Base-by-base conservation (phyloP, 148 eudicot species). In the Suaeda aralocaspica region DNA sequence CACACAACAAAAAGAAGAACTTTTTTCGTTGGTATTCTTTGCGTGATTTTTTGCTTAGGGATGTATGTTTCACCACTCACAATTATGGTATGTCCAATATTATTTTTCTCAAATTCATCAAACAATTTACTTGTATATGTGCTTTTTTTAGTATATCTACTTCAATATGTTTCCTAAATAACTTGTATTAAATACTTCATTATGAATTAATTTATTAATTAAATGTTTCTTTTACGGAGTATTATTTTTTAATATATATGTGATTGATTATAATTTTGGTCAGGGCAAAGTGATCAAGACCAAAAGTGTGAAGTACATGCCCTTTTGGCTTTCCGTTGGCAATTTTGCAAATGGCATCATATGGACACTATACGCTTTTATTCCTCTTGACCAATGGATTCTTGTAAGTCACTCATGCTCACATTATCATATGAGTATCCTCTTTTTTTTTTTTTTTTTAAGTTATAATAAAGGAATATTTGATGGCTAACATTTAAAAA, bases 21-120 rank as follows among this genome's bases (percentile, higher is more conserved):
- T 33, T 59, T 69, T 41, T 74, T 81, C 51, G 84, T 77, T 52
- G 84, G 84, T 15, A 74, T 77, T 30, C 72, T 74, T 3, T 52
- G 76, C 34, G 84, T 81, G 13, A 63, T 81, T 6, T 77, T 81
- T 70, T 74, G 84, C 19, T 46, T 81, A 4, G 80, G 76, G n/a
- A 77, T 77, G 80, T 77, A 77, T 31, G 48, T 59, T n/a, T n/a
- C 80, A 7, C 80, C 80, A 21, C 72, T 77, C 25, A 77, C 80
- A 0, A 77, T 77, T n/a, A 77, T 77, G 80, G 80, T 77, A 77
- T 36, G 4, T 36, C 8, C 8, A 4, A 4, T 8, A 4, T 8
- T 36, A 3, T 36, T 36, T 36, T 4, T 36, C 8, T 36, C 41
- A 36, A 36, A 3, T 36, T 36, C n/a, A n/a, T n/a, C n/a, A n/a